Evolutionary conservation across 2,329 filamentous ascomycete genomes (phyloP).

Genomic region (Fusarium sp.): DNA sequence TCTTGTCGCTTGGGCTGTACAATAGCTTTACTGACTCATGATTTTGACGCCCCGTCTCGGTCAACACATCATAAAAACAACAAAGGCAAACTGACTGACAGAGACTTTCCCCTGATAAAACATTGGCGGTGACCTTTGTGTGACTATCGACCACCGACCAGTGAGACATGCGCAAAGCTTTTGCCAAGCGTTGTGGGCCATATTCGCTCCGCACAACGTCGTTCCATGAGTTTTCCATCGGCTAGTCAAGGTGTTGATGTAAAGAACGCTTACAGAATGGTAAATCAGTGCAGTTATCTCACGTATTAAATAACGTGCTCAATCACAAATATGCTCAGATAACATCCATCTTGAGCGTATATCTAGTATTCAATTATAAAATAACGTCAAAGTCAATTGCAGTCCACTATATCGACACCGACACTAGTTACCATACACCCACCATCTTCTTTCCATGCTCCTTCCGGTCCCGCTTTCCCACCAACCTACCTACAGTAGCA

Average conservation of each 20-base stretch:
- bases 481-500: conserved; percentile 7
- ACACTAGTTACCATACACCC: conserved; percentile 20
- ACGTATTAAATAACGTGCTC: not conserved
- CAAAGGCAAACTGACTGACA: conserved; percentile 1
- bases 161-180: conserved; percentile 12
- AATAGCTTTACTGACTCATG: conserved; percentile 8
- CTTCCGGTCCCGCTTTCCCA: conserved; percentile 47
- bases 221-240: conserved; percentile 34
- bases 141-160: conserved; percentile 5
- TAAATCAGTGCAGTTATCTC: not conserved
- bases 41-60: not conserved
- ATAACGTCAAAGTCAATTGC: not conserved
- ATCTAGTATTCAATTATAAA: not conserved
- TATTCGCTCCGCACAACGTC: conserved; percentile 32
- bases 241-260: conserved; percentile 4
- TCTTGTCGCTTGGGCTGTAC: not conserved
- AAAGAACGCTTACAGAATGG: not conserved
- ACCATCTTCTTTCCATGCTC: conserved; percentile 1
- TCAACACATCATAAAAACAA: conserved; percentile 3
- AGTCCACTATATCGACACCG: conserved; percentile 22
- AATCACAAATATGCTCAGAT: not conserved
- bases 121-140: conserved; percentile 23
- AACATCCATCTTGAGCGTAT: not conserved
- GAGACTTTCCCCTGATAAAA: conserved; percentile 3
- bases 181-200: conserved; percentile 39